Conservation (phyloP, 345 rosid species). For the Sapria himalayana region DNA sequence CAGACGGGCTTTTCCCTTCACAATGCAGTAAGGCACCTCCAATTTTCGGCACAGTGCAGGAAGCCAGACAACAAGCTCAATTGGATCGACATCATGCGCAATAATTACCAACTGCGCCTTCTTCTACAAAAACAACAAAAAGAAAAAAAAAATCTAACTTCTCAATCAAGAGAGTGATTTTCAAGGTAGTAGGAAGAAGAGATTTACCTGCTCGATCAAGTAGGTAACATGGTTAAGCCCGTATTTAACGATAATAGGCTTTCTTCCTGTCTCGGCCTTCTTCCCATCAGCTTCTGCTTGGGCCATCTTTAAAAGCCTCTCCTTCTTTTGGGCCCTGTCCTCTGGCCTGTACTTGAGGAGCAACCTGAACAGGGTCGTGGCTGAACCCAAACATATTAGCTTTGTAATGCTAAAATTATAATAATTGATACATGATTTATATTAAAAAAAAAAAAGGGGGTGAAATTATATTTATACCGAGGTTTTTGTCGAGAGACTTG, state of each 20-base stretch:
- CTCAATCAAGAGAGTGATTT: slow-evolving; percentile 54
- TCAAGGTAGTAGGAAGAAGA: too few relatives aligned
- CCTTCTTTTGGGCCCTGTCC: slow-evolving; percentile 47
- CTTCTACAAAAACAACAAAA: slow-evolving; percentile 19
- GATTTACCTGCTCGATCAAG: slow-evolving; percentile 43
- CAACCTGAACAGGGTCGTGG: slow-evolving; percentile 40
- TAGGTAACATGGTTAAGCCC: slow-evolving; percentile 61
- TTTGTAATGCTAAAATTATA: too few relatives aligned
- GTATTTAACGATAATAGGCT: slow-evolving; percentile 55
- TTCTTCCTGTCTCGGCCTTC: slow-evolving; percentile 25
- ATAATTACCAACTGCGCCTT: slow-evolving; percentile 61
- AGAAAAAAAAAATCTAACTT: slow-evolving; percentile 15
- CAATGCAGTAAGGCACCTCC: slow-evolving; percentile 76
- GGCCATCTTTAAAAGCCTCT: slow-evolving; percentile 31
- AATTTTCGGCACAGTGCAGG: slow-evolving; percentile 77
- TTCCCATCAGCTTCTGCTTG: slow-evolving; percentile 53
- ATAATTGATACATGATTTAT: too few relatives aligned
- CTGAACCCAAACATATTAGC: slow-evolving; percentile 19
- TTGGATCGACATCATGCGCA: slow-evolving; percentile 77
- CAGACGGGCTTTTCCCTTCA: slow-evolving; percentile 58
- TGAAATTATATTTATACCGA: slow-evolving; percentile 17
- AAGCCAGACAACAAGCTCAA: slow-evolving; percentile 71
- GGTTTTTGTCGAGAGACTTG: slow-evolving; percentile 77
- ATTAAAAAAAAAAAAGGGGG: not conserved
- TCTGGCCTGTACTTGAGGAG: slow-evolving; percentile 53